Evolutionary conservation across 1,284 basidiomycete genomes (phyloP).

Genomic region (Ustanciosporium gigantosporum): DNA sequence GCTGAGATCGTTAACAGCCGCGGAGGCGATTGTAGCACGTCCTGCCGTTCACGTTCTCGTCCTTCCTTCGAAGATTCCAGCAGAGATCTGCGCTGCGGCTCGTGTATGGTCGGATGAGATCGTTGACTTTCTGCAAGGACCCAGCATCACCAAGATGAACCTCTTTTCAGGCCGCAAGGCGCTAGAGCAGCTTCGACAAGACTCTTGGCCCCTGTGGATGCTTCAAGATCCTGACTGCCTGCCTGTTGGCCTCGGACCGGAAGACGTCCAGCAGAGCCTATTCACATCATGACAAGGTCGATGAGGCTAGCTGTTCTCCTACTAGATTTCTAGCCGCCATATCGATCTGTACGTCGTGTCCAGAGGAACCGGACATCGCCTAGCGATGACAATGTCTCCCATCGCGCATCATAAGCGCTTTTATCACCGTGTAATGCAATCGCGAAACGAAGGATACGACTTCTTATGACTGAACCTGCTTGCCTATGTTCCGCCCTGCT

Average conservation of each 20-base stretch:
- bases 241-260: slow-evolving; percentile 35
- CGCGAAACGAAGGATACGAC: no score
- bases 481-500: no score
- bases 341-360: no score
- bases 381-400: no score
- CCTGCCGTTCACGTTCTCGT: slow-evolving; percentile 50
- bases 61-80: slow-evolving; percentile 39
- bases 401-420: no score
- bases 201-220: slow-evolving; percentile 15
- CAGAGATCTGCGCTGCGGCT: slow-evolving; percentile 34
- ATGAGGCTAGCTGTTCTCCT: no score
- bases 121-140: slow-evolving; percentile 13
- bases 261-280: slow-evolving; percentile 9
- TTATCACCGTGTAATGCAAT: no score
- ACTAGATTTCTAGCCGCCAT: no score
- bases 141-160: slow-evolving; percentile 22
- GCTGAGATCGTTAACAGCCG: background rate
- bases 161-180: slow-evolving; percentile 14
- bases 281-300: no score
- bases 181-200: slow-evolving; percentile 15
- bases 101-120: slow-evolving; percentile 40
- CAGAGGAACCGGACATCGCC: no score
- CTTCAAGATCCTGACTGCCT: slow-evolving; percentile 22
- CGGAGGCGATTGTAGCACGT: slow-evolving; percentile 12
- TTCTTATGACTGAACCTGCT: no score